Percentiles rank a stretch among this genome's conserved stretches.
Conservation (phyloP, 2,329 filamentous ascomycete genomes). For the Neonectria sp. region DNA sequence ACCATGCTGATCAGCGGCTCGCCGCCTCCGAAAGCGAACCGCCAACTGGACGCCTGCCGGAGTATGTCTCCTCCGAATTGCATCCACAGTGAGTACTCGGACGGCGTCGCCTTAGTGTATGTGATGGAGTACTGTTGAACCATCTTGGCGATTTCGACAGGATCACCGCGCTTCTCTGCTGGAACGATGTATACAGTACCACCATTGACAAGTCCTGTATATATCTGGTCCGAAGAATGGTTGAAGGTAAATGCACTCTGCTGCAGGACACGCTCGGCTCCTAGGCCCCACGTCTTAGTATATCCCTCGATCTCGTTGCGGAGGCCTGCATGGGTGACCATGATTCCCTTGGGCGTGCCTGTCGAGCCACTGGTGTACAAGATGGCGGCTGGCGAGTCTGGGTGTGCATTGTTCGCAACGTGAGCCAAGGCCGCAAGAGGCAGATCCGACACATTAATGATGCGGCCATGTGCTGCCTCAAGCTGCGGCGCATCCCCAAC, state of each 20-base stretch:
- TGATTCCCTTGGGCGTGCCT: slow-evolving; percentile 9
- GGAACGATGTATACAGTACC: neutral
- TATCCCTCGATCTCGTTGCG: slow-evolving; percentile 5
- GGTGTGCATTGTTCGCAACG: neutral
- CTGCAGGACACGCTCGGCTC: neutral
- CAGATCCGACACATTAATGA: neutral
- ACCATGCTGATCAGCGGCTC: neutral
- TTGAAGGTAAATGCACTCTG: slow-evolving; percentile 5
- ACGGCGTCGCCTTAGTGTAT: slow-evolving; percentile 5
- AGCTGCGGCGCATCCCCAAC: neutral
- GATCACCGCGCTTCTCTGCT: neutral
- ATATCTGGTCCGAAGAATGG: neutral
- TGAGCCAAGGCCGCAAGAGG: neutral
- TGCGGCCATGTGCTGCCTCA: neutral
- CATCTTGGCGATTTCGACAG: neutral
- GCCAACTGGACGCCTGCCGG: neutral
- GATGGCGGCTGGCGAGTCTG: neutral
- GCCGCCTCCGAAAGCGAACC: neutral
- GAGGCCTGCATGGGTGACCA: neutral
- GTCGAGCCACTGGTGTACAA: slow-evolving; percentile 16
- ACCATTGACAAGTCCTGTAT: neutral
- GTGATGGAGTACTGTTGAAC: neutral
- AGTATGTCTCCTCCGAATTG: neutral
- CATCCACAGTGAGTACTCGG: neutral
- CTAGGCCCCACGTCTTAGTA: neutral